These are phyloP conservation scores for Bromus sterilis DNA, from an alignment of 176 grass and related monocot species.

Conservation along the genomic window DNA sequence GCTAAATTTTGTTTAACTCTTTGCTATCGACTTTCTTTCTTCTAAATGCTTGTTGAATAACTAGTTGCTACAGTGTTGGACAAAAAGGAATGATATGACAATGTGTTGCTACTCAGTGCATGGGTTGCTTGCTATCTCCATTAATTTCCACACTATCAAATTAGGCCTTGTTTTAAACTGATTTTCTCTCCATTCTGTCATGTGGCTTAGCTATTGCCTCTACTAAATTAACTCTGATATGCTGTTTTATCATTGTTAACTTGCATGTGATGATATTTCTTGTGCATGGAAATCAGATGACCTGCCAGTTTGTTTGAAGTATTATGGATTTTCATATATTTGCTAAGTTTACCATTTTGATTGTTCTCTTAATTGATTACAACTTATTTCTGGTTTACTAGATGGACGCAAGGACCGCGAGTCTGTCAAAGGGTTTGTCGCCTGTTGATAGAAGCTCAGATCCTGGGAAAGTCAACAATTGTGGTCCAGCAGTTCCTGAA, in stretches of 20 bases:
- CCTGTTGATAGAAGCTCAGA: constrained; percentile 61
- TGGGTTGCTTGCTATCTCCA: background rate
- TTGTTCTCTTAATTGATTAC: constrained; percentile 1
- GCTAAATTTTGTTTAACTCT: constrained; percentile 1
- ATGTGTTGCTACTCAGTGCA: background rate
- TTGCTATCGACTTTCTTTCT: background rate
- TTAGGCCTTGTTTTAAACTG: background rate
- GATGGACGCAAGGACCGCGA: constrained; percentile 65
- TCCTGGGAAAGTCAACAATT: constrained; percentile 50
- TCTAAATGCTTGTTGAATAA: background rate
- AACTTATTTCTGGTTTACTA: constrained; percentile 44
- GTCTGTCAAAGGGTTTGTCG: constrained; percentile 40
- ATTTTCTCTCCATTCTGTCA: background rate
- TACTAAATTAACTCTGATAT: background rate
- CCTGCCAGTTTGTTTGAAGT: background rate
- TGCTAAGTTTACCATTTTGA: background rate
- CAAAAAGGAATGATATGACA: background rate
- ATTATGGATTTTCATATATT: background rate
- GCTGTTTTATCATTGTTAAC: constrained; percentile 16
- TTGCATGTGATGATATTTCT: background rate
- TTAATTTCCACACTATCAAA: background rate
- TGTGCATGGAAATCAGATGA: constrained; percentile 1
- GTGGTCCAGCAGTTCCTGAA: constrained; percentile 32
- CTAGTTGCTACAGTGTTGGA: background rate
- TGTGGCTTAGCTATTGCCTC: background rate